A percentile compares a stretch with the other conserved stretches of the same genome.
Conservation (phyloP, 1,284 basidiomycete genomes). For the Ustilago vetiveriae region DNA sequence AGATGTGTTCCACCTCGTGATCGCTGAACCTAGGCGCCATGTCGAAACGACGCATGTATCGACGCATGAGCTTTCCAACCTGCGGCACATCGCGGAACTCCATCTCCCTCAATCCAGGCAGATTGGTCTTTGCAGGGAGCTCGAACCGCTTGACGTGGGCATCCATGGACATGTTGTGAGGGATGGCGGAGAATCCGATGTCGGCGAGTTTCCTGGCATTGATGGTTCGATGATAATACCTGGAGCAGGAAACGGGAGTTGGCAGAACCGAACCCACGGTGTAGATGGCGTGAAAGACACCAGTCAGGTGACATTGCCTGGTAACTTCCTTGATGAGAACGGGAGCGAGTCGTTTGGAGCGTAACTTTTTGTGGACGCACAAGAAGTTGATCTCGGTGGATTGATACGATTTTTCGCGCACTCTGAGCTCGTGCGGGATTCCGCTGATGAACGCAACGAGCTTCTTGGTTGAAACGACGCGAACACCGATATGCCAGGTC, state of each 20-base stretch:
- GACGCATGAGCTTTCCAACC: conserved; percentile 79
- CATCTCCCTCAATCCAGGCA: conserved; percentile 81
- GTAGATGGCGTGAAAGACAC: conserved; percentile 97
- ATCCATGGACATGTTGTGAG: conserved; percentile 57
- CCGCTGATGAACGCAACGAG: conserved; percentile 99
- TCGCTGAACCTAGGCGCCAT: conserved; percentile 81
- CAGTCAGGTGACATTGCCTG: conserved; percentile 85
- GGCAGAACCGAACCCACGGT: conserved; percentile 72
- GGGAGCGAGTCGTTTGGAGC: conserved; percentile 92
- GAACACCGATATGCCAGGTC: conserved; percentile 96
- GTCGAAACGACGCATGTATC: conserved; percentile 86
- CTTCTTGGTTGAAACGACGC: conserved; percentile 81
- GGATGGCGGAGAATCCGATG: conserved; percentile 81
- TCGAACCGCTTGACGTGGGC: conserved; percentile 50
- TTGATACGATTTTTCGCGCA: conserved; percentile 56
- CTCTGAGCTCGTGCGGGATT: conserved; percentile 73
- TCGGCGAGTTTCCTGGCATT: conserved; percentile 93
- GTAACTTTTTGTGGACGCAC: conserved; percentile 96
- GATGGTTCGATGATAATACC: conserved; percentile 91
- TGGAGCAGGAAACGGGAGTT: conserved; percentile 66
- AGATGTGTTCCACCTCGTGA: conserved; percentile 86
- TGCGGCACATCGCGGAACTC: conserved; percentile 78
- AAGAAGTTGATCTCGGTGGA: conserved; percentile 93
- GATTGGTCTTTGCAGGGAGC: conserved; percentile 32
- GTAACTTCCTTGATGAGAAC: conserved; percentile 99